A percentile compares a stretch with the other conserved stretches of the same genome.
Evolutionary conservation across 2,329 filamentous ascomycete species (phyloP).

Genomic region (Cladorrhinum sp.): DNA sequence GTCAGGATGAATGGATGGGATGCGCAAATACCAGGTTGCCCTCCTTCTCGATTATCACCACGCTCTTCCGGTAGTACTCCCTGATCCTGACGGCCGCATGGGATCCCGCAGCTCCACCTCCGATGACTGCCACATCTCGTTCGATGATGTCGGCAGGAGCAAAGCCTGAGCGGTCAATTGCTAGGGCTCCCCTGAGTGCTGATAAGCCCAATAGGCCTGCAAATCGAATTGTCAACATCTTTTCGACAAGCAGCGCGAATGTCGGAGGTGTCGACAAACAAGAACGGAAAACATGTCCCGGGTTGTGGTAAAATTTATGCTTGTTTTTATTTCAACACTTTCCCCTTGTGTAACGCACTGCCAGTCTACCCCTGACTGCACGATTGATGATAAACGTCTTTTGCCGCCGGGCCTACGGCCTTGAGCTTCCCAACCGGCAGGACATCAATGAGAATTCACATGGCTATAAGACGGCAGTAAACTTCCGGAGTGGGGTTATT

Average conservation of each 20-base stretch:
- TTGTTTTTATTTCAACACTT: neutral
- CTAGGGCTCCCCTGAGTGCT: neutral
- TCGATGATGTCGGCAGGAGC: constrained; percentile 5
- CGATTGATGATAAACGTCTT: neutral
- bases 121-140: constrained; percentile 9
- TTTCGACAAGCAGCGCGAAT: neutral
- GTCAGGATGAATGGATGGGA: neutral
- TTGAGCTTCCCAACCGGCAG: neutral
- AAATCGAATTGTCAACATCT: neutral
- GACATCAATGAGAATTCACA: neutral
- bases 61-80: constrained; percentile 7
- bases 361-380: neutral
- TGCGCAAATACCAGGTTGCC: constrained; percentile 1
- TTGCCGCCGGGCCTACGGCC: neutral
- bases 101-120: constrained; percentile 14
- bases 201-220: neutral
- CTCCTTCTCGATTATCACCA: constrained; percentile 12
- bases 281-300: neutral
- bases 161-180: neutral
- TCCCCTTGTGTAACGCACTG: neutral
- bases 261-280: neutral
- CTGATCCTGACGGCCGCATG: constrained; percentile 9
- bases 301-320: neutral
- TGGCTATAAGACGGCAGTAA: neutral
- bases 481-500: neutral